Base-by-base conservation (phyloP, 208 protist genomes). In the Crithidia acanthocephali region DNA sequence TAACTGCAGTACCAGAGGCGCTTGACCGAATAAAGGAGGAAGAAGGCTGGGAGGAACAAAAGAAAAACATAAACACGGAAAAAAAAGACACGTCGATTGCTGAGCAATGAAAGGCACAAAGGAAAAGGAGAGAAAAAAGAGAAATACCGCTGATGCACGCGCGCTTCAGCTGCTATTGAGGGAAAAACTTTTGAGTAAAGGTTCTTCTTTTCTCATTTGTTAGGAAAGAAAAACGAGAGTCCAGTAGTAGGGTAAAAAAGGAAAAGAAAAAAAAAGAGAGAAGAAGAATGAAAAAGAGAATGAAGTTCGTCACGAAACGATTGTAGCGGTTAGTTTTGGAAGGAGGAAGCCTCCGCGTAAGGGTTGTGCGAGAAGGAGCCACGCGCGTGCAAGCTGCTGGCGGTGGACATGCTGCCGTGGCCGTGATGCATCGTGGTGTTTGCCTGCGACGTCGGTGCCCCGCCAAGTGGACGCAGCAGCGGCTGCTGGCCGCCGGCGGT, bases 331-430 rank as follows among this genome's bases (percentile, higher is more conserved):
- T 50, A 60, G 50, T 51, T 74, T 71, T 89, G 78, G 9, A 85
- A 69, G 8, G 85, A 90, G 27, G 75, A 79, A 4, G 85, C 76
- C 37, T 84, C 88, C n/a, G 77, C 83, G 76, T 94, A 94, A 2
- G 88, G 88, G 63, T 94, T 94, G 64, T 94, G 85, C 16, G 63
- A 73, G 60, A 85, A 88, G 22, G 80, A 88, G 18, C 72, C 69
- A 13, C 71, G 69, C 11, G 69, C 35, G 48, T 47, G n/a, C 48
- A 71, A 55, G 56, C 64, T 56, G 30, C 58, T 57, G 25, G 61
- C 61, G 11, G 4, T 67, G 10, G 61, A 67, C 10, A 67, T 33
- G n/a, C 61, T 67, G 8, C 61, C 61, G 15, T 56, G 61, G 1
- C 35, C 32, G 47, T 67, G n/a, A n/a, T n/a, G 61, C n/a, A 15